Evolutionary conservation across 306 rosid species (phyloP).

Genomic region (Vigna trinervia): DNA sequence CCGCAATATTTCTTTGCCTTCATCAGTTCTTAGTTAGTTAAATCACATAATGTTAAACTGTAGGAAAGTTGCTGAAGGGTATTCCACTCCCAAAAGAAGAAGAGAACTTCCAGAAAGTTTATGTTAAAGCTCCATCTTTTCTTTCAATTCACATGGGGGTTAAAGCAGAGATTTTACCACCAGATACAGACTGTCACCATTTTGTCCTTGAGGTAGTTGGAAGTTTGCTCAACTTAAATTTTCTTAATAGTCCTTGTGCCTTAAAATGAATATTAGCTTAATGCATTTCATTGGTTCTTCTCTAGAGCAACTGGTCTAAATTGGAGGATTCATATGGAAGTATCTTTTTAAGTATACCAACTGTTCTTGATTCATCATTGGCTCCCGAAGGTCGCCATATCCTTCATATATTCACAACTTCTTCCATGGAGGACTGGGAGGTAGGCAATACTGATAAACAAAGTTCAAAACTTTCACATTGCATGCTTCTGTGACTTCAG

Average conservation of each 20-base stretch:
- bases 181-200: conserved; percentile 95
- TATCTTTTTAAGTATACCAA: conserved; percentile 96
- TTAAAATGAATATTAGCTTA: conserved; percentile 34
- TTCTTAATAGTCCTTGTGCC: conserved; percentile 18
- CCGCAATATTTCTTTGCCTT: conserved; percentile 31
- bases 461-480: conserved; percentile 20
- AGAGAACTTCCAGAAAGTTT: conserved; percentile 85
- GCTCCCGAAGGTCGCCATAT: conserved; percentile 90
- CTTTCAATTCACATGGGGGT: conserved; percentile 98
- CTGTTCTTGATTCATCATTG: conserved; percentile 85
- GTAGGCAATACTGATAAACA: conserved; percentile 50
- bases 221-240: conserved; percentile 39
- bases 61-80: conserved; percentile 79
- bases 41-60: conserved; percentile 37
- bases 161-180: conserved; percentile 88
- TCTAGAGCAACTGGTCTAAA: conserved; percentile 71
- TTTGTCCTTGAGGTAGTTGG: conserved; percentile 86
- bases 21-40: conserved; percentile 21
- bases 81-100: conserved; percentile 83
- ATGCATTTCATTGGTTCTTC: conserved; percentile 20
- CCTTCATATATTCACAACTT: conserved; percentile 94
- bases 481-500: conserved; percentile 27
- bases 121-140: conserved; percentile 95
- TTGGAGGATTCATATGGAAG: conserved; percentile 92
- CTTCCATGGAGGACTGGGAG: conserved; percentile 95